Base-by-base conservation (phyloP, 2,329 filamentous ascomycete species). In the Parastagonospora nodorum region DNA sequence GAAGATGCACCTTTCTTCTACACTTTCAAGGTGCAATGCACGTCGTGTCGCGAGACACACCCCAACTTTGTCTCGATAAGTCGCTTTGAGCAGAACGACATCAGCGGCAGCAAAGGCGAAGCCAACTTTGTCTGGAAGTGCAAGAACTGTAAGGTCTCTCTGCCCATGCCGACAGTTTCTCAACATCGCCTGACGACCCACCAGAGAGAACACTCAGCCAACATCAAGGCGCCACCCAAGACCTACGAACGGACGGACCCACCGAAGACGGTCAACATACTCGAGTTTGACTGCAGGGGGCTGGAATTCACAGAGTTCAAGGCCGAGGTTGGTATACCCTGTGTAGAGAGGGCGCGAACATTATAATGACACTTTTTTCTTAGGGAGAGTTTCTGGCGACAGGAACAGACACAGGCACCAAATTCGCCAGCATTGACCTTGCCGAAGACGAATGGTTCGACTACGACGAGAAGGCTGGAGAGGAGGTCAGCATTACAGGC, bases 61-160 rank as follows among this genome's bases (percentile, higher is more conserved):
- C 83, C 88, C 9, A 99, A 97, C 65, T 87, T 84, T 77, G 85
- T 99, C 45, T 88, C 87, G 49, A 84, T 97, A 58, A 96, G 84
- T 76, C 88, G 93, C 57, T 96, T 95, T 80, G 93, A 97, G 71
- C 83, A 81, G 67, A 92, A 95, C 70, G 92, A 97, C 59, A 86
- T 97, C 74, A 94, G 90, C 58, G 92, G 92, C 31, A 97, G 92
- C 74, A 85, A 91, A 67, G 94, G 94, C 59, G 92, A 97, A 75
- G 94, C 94, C 54, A 97, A 97, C 75, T 99, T 99, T 75, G 94
- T 99, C n/a, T 99, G 94, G 93, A 92, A 87, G 74, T 99, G 94
- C 83, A 96, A 95, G 77, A 93, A 94, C 72, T 99, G 94, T 86
- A 95, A 94, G 84, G 92, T 94, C 57, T 66, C 57, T 36, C n/a